phyloP scores from a whole-genome alignment of 2,329 filamentous ascomycete species.

The Lachnellula cervina region DNA sequence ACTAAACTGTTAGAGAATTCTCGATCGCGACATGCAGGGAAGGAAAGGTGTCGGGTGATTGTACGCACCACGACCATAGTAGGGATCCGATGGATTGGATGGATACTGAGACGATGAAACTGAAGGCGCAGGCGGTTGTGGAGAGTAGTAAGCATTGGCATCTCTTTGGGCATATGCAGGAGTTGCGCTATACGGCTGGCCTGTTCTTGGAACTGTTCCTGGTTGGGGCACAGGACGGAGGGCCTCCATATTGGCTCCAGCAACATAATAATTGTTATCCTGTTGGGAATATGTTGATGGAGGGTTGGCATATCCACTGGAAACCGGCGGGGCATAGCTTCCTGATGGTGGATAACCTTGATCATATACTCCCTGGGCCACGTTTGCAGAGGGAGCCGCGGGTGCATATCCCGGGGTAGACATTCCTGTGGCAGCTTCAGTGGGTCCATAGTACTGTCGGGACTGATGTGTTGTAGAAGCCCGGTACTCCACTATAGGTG shows the following conservation, averaged over 20 bases:
- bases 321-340: constrained; percentile 19
- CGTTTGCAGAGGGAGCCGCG: constrained; percentile 8
- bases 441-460: constrained; percentile 33
- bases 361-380: constrained; percentile 22
- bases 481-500: constrained; percentile 32
- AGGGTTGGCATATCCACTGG: constrained; percentile 19
- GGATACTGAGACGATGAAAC: constrained; percentile 34
- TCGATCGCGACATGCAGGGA: constrained; percentile 14
- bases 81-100: constrained; percentile 46
- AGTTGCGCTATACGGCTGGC: neutral
- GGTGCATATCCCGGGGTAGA: constrained; percentile 19
- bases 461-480: constrained; percentile 32
- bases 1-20: constrained; percentile 32
- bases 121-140: constrained; percentile 27
- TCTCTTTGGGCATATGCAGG: constrained; percentile 5
- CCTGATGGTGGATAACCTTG: constrained; percentile 17
- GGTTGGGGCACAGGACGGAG: neutral
- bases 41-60: constrained; percentile 22
- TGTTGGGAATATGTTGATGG: neutral
- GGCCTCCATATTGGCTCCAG: constrained; percentile 23
- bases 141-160: constrained; percentile 14
- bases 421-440: constrained; percentile 18
- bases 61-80: constrained; percentile 59
- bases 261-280: constrained; percentile 26
- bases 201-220: neutral